Evolutionary conservation across 306 rosid species (phyloP), one percentile per base, ranked within the genome.

Genomic region (Pterocarpus macrocarpus): DNA sequence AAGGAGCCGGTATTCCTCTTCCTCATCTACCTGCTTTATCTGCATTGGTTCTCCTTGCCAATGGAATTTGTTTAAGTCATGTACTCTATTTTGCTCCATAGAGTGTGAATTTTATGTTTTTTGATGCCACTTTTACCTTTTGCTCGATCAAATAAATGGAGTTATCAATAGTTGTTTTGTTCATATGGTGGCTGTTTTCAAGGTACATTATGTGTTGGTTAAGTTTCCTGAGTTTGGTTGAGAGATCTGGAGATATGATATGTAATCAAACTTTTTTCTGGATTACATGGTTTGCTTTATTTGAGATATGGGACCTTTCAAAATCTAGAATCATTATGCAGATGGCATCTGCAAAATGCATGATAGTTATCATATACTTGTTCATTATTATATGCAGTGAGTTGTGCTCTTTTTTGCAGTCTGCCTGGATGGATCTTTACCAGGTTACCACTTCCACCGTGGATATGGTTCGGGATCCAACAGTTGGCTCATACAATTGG

Each of bases 1-100:
- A 85, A 88, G 91, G 89, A 78, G 91, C 89, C 73, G 91, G 91
- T 88, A 83, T 64, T 74, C 22, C 59, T 80, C 78, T 63, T 69
- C 8, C 66, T 12, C 43, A 64, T 39, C 17, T 36, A 28, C 45
- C 15, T 73, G 2, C 38, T 64, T 64, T 68, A 67, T 63, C 50
- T 77, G 58, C 76, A 36, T 59, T 74, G 38, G 13, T 65, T 55
- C 39, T 45, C 53, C 22, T 33, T 45, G 49, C 52, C 22, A 64
- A 61, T 61, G 38, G 38, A 38, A 12, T 47, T 64, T 43, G 16
- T 61, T 69, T 6, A 13, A 79, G 34, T 11, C 30, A 43, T 44
- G 4, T 2, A 16, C 45, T 39, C 35, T 65, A 7, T 49, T 64
- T 43, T 52, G 9, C 50, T 78, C 41, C 63, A 32, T n/a, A 12